Evolutionary conservation across 176 grass and related monocot genomes (phyloP), one percentile per base, ranked within the genome.

Genomic region (Puccinellia tenuiflora): DNA sequence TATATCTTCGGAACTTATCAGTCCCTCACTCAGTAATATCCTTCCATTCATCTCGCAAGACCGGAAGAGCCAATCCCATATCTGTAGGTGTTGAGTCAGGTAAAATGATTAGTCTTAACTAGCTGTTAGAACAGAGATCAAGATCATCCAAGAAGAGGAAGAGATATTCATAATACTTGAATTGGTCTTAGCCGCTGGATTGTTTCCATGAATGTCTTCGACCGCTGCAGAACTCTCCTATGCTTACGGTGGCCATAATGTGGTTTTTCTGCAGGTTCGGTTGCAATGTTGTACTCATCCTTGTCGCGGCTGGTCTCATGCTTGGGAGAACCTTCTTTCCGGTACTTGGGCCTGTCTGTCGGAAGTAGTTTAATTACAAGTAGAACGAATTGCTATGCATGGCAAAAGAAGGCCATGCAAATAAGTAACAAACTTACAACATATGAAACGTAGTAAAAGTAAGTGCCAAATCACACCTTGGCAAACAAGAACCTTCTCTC

Each of bases 51-150:
- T 68, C 85, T 98, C 95, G 62, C 92, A 95, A 31, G 95, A 95
- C 52, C 92, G 88, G 76, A 98, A 98, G 75, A 98, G 87, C 95
- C 95, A 98, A 86, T 98, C 95, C 95, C 95, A 98, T 77, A 95
- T 91, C 95, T 98, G 67, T 52, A 34, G 4, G 3, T 22, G 1
- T n/a, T n/a, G n/a, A n/a, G 16, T n/a, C n/a, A n/a, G 17, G 40
- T 35, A 84, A 2, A n/a, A n/a, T 16, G 0, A 0, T 84, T 73
- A 80, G 31, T 73, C 4, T 42, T 84, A n/a, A n/a, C n/a, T n/a
- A 6, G 12, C 29, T 39, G 21, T 43, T 42, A 31, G 53, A 76
- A 54, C 15, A 68, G 4, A 39, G 21, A 56, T 47, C 22, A 21
- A 40, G 7, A 40, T 63, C 25, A 73, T 79, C 2, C 4, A 65